These are phyloP conservation scores for Candida alai DNA, from an alignment of 805 yeast species.

Conservation along the genomic window DNA sequence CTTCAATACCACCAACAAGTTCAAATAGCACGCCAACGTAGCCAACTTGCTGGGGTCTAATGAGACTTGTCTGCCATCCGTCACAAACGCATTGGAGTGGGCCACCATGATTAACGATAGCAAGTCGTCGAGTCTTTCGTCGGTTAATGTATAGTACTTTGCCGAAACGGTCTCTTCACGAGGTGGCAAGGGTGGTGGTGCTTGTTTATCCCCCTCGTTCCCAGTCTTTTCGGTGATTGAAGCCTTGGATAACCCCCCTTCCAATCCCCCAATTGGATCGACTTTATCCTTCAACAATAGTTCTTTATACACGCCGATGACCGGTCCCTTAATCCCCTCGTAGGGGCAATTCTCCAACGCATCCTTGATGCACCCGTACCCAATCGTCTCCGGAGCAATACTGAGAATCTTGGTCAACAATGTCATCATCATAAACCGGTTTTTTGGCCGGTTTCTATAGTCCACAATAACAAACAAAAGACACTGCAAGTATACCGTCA, in stretches of 20 bases:
- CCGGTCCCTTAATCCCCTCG: conserved; percentile 53
- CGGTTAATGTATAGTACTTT: conserved; percentile 41
- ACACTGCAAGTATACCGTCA: conserved; percentile 29
- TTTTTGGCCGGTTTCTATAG: conserved; percentile 21
- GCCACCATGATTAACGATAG: conserved; percentile 37
- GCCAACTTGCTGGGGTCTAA: conserved; percentile 31
- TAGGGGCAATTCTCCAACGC: conserved; percentile 65
- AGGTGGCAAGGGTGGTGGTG: conserved; percentile 38
- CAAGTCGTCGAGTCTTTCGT: conserved; percentile 40
- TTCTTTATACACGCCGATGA: conserved; percentile 68
- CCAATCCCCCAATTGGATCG: conserved; percentile 6
- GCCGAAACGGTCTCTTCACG: conserved; percentile 13
- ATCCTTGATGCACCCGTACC: conserved; percentile 61
- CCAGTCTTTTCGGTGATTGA: conserved; percentile 7
- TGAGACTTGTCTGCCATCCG: conserved; percentile 11
- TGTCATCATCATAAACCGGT: conserved; percentile 48
- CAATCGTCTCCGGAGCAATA: conserved; percentile 48
- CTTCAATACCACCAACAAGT: conserved; percentile 42
- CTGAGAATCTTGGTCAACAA: conserved; percentile 62
- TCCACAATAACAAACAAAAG: conserved; percentile 19
- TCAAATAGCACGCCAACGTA: conserved; percentile 52
- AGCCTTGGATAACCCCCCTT: conserved; percentile 3
- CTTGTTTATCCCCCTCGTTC: conserved; percentile 5
- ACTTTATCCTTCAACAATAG: conserved; percentile 42
- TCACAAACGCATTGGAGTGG: conserved; percentile 32